These are phyloP conservation scores for Cladophialophora chaetospira DNA, from an alignment of 2,329 filamentous ascomycete genomes.

Conservation along the genomic window DNA sequence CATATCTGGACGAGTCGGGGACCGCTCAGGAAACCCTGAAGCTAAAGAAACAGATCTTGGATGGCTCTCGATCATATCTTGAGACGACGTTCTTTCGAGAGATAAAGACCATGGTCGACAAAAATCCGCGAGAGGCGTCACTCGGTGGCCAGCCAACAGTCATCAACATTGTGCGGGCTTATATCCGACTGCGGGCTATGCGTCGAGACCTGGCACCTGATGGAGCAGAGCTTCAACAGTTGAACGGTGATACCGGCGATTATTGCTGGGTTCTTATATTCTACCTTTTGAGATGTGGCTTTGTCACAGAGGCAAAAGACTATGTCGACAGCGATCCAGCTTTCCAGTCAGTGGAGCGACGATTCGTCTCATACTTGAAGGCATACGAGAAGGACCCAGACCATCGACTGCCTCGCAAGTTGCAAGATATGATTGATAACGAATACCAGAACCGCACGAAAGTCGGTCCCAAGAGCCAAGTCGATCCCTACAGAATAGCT, in stretches of 20 bases:
- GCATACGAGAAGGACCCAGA: constrained; percentile 78
- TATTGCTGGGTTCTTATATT: constrained; percentile 94
- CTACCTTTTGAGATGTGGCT: constrained; percentile 82
- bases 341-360: constrained; percentile 88
- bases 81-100: constrained; percentile 79
- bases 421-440: constrained; percentile 84
- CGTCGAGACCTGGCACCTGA: constrained; percentile 84
- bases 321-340: constrained; percentile 81
- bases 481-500: constrained; percentile 93
- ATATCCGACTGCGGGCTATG: constrained; percentile 76
- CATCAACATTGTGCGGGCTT: constrained; percentile 88
- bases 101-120: constrained; percentile 74
- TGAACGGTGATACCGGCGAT: constrained; percentile 63
- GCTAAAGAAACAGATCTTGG: constrained; percentile 76
- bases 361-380: constrained; percentile 84
- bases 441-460: constrained; percentile 85
- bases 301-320: constrained; percentile 78
- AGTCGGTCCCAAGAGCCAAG: constrained; percentile 80
- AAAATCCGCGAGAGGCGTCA: constrained; percentile 84
- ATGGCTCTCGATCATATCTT: constrained; percentile 75
- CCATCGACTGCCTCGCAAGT: constrained; percentile 71
- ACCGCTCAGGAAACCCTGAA: constrained; percentile 65
- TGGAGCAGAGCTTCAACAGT: constrained; percentile 75
- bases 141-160: constrained; percentile 86
- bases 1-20: constrained; percentile 74